These are phyloP conservation scores for Naegleria fowleri DNA, from an alignment of 208 protist species.

Conservation along the genomic window DNA sequence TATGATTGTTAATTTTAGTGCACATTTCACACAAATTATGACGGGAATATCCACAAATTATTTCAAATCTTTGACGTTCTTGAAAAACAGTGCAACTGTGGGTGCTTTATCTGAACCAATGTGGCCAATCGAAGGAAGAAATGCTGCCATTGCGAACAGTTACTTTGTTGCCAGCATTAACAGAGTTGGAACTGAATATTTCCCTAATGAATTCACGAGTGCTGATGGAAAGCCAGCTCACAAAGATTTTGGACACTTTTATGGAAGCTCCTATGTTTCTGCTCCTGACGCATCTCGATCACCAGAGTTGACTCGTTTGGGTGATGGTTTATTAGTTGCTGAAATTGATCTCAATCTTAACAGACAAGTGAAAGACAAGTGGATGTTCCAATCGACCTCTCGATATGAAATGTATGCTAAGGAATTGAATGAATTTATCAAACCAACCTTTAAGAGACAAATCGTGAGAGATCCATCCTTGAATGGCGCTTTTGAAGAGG, in stretches of 20 bases:
- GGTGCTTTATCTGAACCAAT: slow-evolving; percentile 63
- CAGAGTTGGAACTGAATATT: slow-evolving; percentile 60
- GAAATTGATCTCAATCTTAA: slow-evolving; percentile 73
- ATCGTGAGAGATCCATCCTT: neutral
- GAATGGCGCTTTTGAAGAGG: no score
- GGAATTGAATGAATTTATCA: slow-evolving; percentile 42
- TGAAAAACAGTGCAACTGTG: slow-evolving; percentile 58
- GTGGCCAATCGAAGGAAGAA: slow-evolving; percentile 65
- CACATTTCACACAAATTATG: no score
- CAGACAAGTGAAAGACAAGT: slow-evolving; percentile 65
- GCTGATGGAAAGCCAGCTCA: slow-evolving; percentile 69
- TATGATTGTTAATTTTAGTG: no score
- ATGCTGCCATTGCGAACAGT: slow-evolving; percentile 71
- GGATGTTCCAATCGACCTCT: slow-evolving; percentile 63
- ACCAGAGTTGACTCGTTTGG: slow-evolving; percentile 52
- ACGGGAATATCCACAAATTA: no score
- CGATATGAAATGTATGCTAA: slow-evolving; percentile 50
- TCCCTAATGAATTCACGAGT: slow-evolving; percentile 70
- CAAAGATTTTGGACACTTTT: slow-evolving; percentile 79
- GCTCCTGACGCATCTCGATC: slow-evolving; percentile 59
- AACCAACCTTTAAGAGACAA: slow-evolving; percentile 57
- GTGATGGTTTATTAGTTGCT: slow-evolving; percentile 63
- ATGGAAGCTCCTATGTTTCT: slow-evolving; percentile 66
- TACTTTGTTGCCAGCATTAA: slow-evolving; percentile 64
- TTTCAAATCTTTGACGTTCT: no score